Evolutionary conservation across 805 yeast genomes (phyloP), one percentile per base, ranked within the genome.

Genomic region (Wickerhamiella alocasiicola): DNA sequence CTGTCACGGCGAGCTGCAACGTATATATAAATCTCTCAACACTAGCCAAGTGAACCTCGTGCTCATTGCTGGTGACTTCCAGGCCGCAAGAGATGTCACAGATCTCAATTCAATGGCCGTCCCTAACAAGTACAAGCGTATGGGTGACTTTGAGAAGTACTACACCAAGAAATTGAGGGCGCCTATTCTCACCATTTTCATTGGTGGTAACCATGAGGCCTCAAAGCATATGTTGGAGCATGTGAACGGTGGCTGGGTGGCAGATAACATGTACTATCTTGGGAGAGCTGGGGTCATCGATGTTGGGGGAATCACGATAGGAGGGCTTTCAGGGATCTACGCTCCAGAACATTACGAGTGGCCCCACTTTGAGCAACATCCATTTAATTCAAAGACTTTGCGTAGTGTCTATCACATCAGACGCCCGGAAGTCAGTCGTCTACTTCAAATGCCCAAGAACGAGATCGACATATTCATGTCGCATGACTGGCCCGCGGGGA

Each of bases 181-280:
- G 0, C 95, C 95, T 0, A 66, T 79, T 1, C 59, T 75, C 24
- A 88, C 97, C 0, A 49, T 91, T 0, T 80, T 88, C 49, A 74
- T 91, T 31, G 97, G 98, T 2, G 98, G 98, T 0, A 91, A 91
- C 59, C 98, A 91, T 54, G 98, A 91, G 55, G 76, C 91, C 3
- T 81, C 93, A 44, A 74, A 77, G 44, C 82, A 81, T 55, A 55
- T 91, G 46, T 64, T 71, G 45, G 84, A 81, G 49, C 60, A 87
- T 44, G 73, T 72, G 44, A 71, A 68, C 55, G 98, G 98, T 9
- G 98, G 98, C 0, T 91, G 88, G 82, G 87, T 81, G 1, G 93
- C 94, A 1, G 82, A 84, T 1, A 77, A 79, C 47, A 82, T 91
- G 11, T 91, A 78, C 58, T 91, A 75, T 55, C 54, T 91, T 50